A percentile compares a stretch with the other conserved stretches of the same genome.
These are phyloP conservation scores for Aspergillus ruber DNA, from an alignment of 2,329 filamentous ascomycete species.

Conservation along the genomic window DNA sequence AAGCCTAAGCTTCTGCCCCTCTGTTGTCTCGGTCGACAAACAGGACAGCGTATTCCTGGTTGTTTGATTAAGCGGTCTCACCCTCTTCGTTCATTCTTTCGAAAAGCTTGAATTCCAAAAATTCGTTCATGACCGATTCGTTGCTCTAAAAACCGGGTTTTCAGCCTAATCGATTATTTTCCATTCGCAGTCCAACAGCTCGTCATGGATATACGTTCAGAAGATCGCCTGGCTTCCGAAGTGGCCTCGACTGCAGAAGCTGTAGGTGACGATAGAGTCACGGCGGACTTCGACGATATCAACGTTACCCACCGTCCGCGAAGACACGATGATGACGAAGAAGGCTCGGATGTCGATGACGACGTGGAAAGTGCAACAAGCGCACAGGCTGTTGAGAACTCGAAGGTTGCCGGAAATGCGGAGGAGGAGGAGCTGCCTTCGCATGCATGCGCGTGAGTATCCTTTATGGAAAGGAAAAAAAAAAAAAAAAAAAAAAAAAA, in stretches of 20 bases:
- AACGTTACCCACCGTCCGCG: slow-evolving; percentile 63
- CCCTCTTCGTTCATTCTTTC: slow-evolving; percentile 20
- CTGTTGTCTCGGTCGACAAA: slow-evolving; percentile 16
- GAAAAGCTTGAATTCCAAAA: background rate
- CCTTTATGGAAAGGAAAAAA: background rate
- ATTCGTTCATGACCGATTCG: background rate
- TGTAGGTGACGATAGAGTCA: slow-evolving; percentile 63
- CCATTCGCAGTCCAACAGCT: background rate
- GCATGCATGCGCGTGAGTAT: slow-evolving; percentile 88
- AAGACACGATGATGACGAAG: slow-evolving; percentile 80
- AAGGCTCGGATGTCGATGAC: slow-evolving; percentile 78
- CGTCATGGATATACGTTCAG: slow-evolving; percentile 52
- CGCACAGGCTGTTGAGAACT: slow-evolving; percentile 68
- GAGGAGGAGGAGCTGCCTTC: slow-evolving; percentile 86
- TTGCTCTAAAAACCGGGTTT: background rate
- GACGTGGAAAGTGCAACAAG: slow-evolving; percentile 72
- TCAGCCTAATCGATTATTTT: slow-evolving; percentile 64
- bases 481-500: too few species aligned
- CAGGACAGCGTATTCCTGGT: slow-evolving; percentile 9
- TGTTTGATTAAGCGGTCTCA: slow-evolving; percentile 10
- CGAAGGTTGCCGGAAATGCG: slow-evolving; percentile 49
- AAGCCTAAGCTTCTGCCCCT: slow-evolving; percentile 20
- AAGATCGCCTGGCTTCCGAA: slow-evolving; percentile 71
- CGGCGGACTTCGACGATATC: slow-evolving; percentile 70
- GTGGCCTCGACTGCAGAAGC: slow-evolving; percentile 83